A percentile compares a stretch with the other conserved stretches of the same genome.
Evolutionary conservation across 208 protist species (phyloP).

Genomic region (Trypanosomatidae sp.): DNA sequence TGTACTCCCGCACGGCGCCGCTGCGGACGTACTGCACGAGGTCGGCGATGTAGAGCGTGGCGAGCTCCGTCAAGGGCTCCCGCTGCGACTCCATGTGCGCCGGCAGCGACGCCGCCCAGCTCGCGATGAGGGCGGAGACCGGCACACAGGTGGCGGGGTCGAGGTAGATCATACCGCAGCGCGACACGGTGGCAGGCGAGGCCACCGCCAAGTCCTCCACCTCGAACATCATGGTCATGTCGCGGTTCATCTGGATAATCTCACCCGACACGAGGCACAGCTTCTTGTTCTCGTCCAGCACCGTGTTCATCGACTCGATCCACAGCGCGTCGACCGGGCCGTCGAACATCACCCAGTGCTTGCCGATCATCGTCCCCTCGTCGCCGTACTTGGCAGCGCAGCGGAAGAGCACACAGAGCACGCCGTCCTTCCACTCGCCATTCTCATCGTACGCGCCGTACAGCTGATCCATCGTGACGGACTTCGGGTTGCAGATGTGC

Average conservation of each 20-base stretch:
- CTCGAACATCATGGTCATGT: conserved; percentile 98
- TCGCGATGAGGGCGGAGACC: conserved; percentile 57
- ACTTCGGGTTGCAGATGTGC: conserved; percentile 97
- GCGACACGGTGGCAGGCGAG: conserved; percentile 97
- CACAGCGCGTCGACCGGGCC: conserved; percentile 96
- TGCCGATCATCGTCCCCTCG: conserved; percentile 79
- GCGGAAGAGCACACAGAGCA: conserved; percentile 95
- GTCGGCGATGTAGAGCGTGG: conserved; percentile 75
- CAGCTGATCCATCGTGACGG: conserved; percentile 98
- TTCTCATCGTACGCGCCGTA: conserved; percentile 97
- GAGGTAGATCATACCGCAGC: conserved; percentile 99
- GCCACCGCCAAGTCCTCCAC: conserved; percentile 96
- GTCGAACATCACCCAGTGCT: conserved; percentile 98
- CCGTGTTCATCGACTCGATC: conserved; percentile 97
- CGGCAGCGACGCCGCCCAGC: conserved; percentile 87
- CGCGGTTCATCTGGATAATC: conserved; percentile 95
- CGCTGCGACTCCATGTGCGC: conserved; percentile 73
- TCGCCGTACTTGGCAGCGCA: conserved; percentile 87
- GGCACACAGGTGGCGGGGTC: conserved; percentile 92
- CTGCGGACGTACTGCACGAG: conserved; percentile 88
- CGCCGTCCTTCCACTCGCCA: conserved; percentile 97
- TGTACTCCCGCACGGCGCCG: conserved; percentile 84
- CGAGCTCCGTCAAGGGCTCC: conserved; percentile 52
- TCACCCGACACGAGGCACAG: conserved; percentile 95
- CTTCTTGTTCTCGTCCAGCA: conserved; percentile 97